A percentile compares a stretch with the other conserved stretches of the same genome.
Conservation (phyloP, 805 yeast species). For the Yamadazyma tumulicola region DNA sequence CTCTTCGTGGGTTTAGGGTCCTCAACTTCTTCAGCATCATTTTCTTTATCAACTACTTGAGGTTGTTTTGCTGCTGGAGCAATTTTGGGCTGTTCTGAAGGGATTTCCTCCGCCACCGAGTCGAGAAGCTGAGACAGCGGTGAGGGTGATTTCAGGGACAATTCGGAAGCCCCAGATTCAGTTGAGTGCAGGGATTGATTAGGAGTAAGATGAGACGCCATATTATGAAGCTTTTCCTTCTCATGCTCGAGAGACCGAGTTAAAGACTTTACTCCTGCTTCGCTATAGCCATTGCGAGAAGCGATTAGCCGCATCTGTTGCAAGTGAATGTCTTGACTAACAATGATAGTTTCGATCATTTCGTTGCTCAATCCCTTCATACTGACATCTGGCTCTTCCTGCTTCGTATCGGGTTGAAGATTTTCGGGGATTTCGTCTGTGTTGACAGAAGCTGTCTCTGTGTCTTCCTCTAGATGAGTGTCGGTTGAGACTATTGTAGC, state of each 20-base stretch:
- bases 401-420: no score
- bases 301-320: conserved; percentile 33
- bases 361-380: conserved; percentile 19
- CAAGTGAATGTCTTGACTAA: conserved; percentile 29
- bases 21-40: background rate
- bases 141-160: no score
- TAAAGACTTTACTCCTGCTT: background rate
- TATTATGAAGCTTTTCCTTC: no score
- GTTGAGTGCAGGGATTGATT: background rate
- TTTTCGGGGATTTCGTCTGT: no score
- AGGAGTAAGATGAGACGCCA: background rate
- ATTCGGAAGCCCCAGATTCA: background rate
- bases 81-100: background rate
- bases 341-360: conserved; percentile 29
- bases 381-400: background rate
- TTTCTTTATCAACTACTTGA: background rate
- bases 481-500: no score
- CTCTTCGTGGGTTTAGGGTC: conserved; percentile 7
- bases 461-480: no score
- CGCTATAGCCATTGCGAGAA: conserved; percentile 14
- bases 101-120: background rate
- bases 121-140: no score
- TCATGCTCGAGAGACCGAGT: background rate
- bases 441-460: no score
- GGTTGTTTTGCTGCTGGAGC: background rate